These are phyloP conservation scores for Royoungia palumana DNA, from an alignment of 768 basidiomycete genomes.

Conservation along the genomic window DNA sequence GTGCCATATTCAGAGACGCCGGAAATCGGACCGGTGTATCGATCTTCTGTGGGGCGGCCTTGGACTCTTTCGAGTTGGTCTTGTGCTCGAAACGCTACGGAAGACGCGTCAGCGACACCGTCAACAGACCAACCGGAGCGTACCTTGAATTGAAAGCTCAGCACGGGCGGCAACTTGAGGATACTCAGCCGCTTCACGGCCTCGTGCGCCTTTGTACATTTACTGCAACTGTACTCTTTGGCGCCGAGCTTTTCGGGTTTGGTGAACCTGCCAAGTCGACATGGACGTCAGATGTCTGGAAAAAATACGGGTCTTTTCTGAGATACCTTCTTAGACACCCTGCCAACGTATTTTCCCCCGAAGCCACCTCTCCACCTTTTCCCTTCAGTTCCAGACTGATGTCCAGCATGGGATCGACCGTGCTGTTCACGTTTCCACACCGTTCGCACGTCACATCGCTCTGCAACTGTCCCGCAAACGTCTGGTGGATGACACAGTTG, in stretches of 20 bases:
- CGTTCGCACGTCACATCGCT: conserved; percentile 88
- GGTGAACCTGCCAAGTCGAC: conserved; percentile 57
- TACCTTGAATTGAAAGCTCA: conserved; percentile 94
- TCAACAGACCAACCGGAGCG: background rate
- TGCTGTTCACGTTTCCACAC: conserved; percentile 74
- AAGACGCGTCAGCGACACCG: background rate
- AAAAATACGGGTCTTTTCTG: background rate
- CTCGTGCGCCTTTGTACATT: conserved; percentile 75
- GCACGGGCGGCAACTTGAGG: conserved; percentile 78
- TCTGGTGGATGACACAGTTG: conserved; percentile 88
- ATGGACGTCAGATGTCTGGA: background rate
- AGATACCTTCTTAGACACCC: conserved; percentile 71
- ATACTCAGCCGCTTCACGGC: conserved; percentile 86
- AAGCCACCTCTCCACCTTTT: conserved; percentile 41
- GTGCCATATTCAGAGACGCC: conserved; percentile 80
- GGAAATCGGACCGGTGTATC: conserved; percentile 83
- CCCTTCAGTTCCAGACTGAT: conserved; percentile 80
- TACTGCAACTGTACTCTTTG: conserved; percentile 81
- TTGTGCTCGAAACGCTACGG: conserved; percentile 89
- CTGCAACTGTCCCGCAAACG: conserved; percentile 82
- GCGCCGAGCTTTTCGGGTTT: conserved; percentile 78
- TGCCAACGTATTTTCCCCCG: conserved; percentile 65
- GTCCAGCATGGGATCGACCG: conserved; percentile 87
- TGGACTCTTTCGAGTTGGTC: conserved; percentile 66
- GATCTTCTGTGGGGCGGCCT: conserved; percentile 76